Evolutionary conservation across 306 rosid species (phyloP).

Genomic region (Sesbania bispinosa): DNA sequence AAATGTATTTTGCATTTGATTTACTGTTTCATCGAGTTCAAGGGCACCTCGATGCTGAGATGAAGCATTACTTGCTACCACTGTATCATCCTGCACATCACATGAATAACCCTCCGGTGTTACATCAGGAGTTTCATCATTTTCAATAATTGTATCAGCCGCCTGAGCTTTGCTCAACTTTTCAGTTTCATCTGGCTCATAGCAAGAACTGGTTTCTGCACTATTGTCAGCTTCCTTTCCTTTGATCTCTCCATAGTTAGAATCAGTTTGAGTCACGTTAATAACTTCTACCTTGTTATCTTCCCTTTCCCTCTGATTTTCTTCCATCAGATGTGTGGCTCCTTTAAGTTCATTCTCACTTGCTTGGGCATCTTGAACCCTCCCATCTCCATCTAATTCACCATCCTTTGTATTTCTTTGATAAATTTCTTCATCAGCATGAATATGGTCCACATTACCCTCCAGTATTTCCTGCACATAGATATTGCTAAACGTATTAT

Average conservation of each 20-base stretch:
- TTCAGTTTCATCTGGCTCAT: constrained; percentile 42
- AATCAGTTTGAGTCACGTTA: constrained; percentile 33
- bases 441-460: constrained; percentile 31
- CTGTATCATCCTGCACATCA: constrained; percentile 34
- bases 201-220: constrained; percentile 24
- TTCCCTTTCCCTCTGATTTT: constrained; percentile 31
- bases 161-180: constrained; percentile 28
- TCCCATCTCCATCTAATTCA: constrained; percentile 34
- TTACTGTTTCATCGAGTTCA: constrained; percentile 28
- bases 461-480: constrained; percentile 28
- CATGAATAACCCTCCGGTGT: constrained; percentile 22
- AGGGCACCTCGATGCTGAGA: constrained; percentile 32
- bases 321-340: constrained; percentile 33
- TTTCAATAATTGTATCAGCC: constrained; percentile 28
- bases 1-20: constrained; percentile 35
- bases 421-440: constrained; percentile 33
- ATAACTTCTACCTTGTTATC: constrained; percentile 29
- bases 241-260: constrained; percentile 31
- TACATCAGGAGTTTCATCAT: constrained; percentile 31
- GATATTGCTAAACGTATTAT: constrained; percentile 29
- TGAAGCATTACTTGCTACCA: constrained; percentile 26
- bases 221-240: constrained; percentile 32
- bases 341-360: constrained; percentile 39
- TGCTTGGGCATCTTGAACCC: constrained; percentile 34
- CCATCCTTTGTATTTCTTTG: constrained; percentile 29